A percentile compares a stretch with the other conserved stretches of the same genome.
Conservation (phyloP, 106 monocot genomes). For the Dendrobium huoshanense region DNA sequence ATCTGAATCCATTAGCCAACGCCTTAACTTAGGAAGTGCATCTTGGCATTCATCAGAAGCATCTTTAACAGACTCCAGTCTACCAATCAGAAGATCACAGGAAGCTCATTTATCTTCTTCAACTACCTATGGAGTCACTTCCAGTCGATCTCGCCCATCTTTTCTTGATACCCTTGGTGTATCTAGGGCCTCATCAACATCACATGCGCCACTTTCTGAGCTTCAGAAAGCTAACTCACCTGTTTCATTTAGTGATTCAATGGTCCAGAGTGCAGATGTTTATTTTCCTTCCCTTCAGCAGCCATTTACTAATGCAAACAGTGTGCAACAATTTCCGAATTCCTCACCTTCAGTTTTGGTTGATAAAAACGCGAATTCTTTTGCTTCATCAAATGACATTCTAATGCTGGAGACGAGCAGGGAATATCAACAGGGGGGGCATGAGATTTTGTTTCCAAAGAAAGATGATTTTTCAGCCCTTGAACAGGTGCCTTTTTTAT, state of each 20-base stretch:
- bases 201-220: constrained; percentile 7
- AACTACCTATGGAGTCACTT: constrained; percentile 23
- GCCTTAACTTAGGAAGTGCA: constrained; percentile 32
- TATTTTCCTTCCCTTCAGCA: constrained; percentile 14
- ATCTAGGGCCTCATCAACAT: constrained; percentile 33
- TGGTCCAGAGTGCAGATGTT: constrained; percentile 21
- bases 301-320: constrained; percentile 10
- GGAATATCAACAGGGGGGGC: constrained; percentile 16
- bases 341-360: constrained; percentile 6
- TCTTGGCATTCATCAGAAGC: constrained; percentile 27
- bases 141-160: constrained; percentile 56
- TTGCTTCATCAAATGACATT: constrained; percentile 17
- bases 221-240: constrained; percentile 11
- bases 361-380: constrained; percentile 21
- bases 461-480: constrained; percentile 84
- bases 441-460: constrained; percentile 16
- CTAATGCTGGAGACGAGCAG: constrained; percentile 2
- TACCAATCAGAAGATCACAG: constrained; percentile 22
- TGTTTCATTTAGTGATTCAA: constrained; percentile 19
- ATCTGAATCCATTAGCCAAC: constrained; percentile 32
- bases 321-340: constrained; percentile 15
- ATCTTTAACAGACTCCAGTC: constrained; percentile 30
- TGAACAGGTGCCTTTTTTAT: constrained; percentile 59
- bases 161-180: constrained; percentile 85
- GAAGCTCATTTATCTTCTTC: constrained; percentile 30